Evolutionary conservation across 2,329 filamentous ascomycete genomes (phyloP), one percentile per base, ranked within the genome.

Genomic region (Pseudopithomyces maydicus): DNA sequence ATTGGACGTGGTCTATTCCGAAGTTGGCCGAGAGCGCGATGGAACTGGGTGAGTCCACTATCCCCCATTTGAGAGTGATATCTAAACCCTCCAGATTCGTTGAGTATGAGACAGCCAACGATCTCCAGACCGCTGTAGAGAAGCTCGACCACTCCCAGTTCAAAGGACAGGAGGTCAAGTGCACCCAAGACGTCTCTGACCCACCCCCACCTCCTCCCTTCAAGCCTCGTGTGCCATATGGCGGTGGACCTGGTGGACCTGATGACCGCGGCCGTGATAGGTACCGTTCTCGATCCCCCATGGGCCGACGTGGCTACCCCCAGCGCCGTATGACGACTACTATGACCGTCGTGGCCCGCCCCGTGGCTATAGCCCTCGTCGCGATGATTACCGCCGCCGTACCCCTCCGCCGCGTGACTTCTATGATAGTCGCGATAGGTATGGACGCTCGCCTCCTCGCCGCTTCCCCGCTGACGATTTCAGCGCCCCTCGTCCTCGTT

Each of bases 1-100:
- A 79, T 86, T 97, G 78, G 95, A 98, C 77, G 95, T 99, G 65
- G 95, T 99, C 72, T 99, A 97, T 78, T 97, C 93, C 65, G 95
- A 99, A 81, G 96, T 96, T 59, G 90, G 89, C 70, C 92, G 94
- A 72, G 93, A 96, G 75, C 90, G 90, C 66, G 92, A 96, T 76
- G 92, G 92, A 65, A 91, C 90, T 86, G 94, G 94, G 92, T 97
- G 79, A 79, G 90, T 39, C 42, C 54, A 15, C 19, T 22, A 15
- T 6, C 39, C 11, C 41, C 19, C 11, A n/a, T n/a, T 2, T 15
- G 15, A 17, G 11, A 19, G 6, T 20, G 32, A 33, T 52, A 38
- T 54, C 65, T 67, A 52, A 68, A 52, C 65, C 55, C 74, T 3
- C 7, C 52, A 97, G 94, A 72, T 98, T 97, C 77, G 94, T 99